Conservation (phyloP, 176 grass and related monocot species). For the Cenchrus fungigraminus region DNA sequence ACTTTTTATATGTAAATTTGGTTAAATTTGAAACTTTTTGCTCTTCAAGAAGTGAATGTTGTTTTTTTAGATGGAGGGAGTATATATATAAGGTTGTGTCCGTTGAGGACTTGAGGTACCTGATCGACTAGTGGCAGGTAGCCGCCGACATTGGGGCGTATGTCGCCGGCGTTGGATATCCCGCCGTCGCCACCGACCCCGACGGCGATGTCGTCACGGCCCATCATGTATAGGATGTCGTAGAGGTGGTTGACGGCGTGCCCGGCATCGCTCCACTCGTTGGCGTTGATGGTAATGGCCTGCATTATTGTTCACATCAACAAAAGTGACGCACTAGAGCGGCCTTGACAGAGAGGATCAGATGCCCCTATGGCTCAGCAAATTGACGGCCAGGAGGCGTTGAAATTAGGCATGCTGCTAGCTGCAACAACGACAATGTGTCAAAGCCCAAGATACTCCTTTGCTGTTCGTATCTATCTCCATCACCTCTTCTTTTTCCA, state of each 20-base stretch:
- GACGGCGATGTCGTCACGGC: constrained; percentile 74
- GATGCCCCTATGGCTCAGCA: neutral
- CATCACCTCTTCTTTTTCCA: neutral
- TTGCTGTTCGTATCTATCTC: constrained; percentile 23
- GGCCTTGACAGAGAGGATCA: neutral
- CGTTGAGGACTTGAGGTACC: constrained; percentile 10
- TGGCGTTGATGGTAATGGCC: constrained; percentile 78
- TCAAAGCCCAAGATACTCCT: constrained; percentile 43
- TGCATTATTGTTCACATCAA: constrained; percentile 43
- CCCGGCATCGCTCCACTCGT: constrained; percentile 82
- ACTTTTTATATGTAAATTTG: too few relatives aligned
- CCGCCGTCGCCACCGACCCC: constrained; percentile 83
- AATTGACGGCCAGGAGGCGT: constrained; percentile 23
- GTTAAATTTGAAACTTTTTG: too few relatives aligned
- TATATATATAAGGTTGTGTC: neutral
- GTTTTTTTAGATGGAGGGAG: too few relatives aligned
- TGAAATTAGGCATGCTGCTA: neutral
- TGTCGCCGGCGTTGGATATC: constrained; percentile 50
- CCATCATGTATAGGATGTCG: constrained; percentile 88
- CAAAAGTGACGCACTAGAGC: constrained; percentile 13
- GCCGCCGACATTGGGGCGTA: constrained; percentile 63
- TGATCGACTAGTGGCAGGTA: constrained; percentile 82
- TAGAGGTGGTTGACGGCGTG: constrained; percentile 89
- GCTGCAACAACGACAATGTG: neutral
- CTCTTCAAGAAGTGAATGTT: too few relatives aligned